Conservation (phyloP, 176 grass and related monocot genomes). For the Alopecurus myosuroides region DNA sequence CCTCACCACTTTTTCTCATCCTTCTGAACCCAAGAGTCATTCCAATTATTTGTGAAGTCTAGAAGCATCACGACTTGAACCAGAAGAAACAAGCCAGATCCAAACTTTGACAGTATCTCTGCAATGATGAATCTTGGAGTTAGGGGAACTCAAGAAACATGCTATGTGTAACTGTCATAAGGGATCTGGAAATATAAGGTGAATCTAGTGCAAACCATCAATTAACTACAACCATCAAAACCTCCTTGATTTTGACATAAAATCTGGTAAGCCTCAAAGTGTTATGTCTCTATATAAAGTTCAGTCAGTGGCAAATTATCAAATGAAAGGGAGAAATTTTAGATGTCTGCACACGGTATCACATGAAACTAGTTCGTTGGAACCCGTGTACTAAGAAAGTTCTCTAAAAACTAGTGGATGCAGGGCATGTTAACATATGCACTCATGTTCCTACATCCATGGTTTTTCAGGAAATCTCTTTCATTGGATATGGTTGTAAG, state of each 20-base stretch:
- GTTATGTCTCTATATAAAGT: not conserved
- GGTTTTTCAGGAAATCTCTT: not conserved
- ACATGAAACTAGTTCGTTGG: not conserved
- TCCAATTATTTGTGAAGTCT: conserved; percentile 89
- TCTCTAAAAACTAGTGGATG: not conserved
- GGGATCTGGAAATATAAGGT: not conserved
- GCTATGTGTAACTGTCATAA: not conserved
- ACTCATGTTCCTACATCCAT: not conserved
- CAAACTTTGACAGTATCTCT: conserved; percentile 95
- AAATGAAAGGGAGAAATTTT: not conserved
- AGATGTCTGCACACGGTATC: not conserved
- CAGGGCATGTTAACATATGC: not conserved
- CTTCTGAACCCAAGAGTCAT: conserved; percentile 97
- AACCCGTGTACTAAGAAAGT: not conserved
- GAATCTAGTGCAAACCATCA: not conserved
- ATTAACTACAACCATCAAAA: not conserved
- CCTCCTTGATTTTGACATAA: not conserved
- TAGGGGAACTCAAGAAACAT: conserved; percentile 7
- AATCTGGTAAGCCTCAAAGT: not conserved
- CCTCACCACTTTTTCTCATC: conserved; percentile 92
- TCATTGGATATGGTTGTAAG: not conserved
- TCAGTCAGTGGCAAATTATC: not conserved
- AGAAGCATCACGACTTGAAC: conserved; percentile 91
- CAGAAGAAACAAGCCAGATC: conserved; percentile 94
- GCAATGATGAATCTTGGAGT: conserved; percentile 24